Base-by-base conservation (phyloP, 2,329 filamentous ascomycete genomes). In the Rutstroemia sp. region DNA sequence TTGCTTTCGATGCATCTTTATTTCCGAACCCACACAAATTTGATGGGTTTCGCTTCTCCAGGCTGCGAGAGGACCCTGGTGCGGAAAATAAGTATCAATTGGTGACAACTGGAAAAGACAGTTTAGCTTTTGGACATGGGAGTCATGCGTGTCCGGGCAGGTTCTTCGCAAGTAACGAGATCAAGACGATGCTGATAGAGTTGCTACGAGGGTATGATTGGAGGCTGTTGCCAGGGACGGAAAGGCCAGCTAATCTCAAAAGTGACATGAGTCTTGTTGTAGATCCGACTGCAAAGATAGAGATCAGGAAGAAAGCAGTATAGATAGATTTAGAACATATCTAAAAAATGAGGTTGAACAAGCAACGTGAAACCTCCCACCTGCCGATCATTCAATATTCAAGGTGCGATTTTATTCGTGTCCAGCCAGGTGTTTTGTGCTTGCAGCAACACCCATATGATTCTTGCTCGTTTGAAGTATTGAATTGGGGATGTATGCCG, bases 71-170 rank as follows among this genome's bases (percentile, higher is more conserved):
- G 12, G 42, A 47, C 21, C 39, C 21, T 21, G 53, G 57, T 1
- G 45, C 57, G 1, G 54, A 54, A n/a, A 52, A 56, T 23, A 49
- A 54, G 38, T 51, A 54, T 30, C 61, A 73, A 57, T 66, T 72
- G 30, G 67, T 68, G 4, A 68, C 69, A 4, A 71, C 70, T 4
- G 65, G 50, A 17, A 39, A 57, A 36, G 63, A 68, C 2, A 67
- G 62, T 42, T 60, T 69, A 30, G 38, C 56, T 17, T 75, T 73
- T 54, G 73, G 73, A 2, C 67, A 73, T 51, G 73, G 73, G 21
- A 65, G 67, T 39, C 71, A 74, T 51, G 72, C 72, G 7, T 76
- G 73, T 19, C 73, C 73, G 0, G 73, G 73, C 0, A 64, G 73
- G 0, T 75, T 74, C 62, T 67, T 73, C 3, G 46, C 70, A 68